Percentiles rank a stretch among this genome's conserved stretches.
These are phyloP conservation scores for Blastobotrys capitulatus DNA, from an alignment of 1,139 yeast species.

Conservation along the genomic window DNA sequence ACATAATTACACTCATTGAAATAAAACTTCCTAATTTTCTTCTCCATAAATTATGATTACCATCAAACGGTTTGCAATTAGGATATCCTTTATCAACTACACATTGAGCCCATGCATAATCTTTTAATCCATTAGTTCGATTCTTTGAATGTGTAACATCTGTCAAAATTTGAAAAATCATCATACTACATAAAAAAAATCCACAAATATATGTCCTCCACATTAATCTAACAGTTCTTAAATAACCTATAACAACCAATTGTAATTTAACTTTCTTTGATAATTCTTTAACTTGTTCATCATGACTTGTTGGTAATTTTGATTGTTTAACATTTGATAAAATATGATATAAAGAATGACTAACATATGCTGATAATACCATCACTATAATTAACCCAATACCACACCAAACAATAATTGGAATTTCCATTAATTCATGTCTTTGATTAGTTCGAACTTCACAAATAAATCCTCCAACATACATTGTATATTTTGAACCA, in stretches of 20 bases:
- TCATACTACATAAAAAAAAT: constrained; percentile 13
- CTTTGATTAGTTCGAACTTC: not conserved
- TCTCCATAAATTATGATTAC: not conserved
- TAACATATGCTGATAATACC: constrained; percentile 13
- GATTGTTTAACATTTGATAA: constrained; percentile 7
- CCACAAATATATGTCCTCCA: constrained; percentile 20
- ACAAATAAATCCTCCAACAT: constrained; percentile 10
- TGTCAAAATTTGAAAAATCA: constrained; percentile 10
- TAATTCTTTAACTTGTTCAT: not conserved
- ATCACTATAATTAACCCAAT: constrained; percentile 12
- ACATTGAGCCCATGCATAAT: constrained; percentile 5
- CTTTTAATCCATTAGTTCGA: constrained; percentile 1
- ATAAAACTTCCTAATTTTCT: not conserved
- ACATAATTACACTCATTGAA: not conserved
- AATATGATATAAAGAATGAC: constrained; percentile 8
- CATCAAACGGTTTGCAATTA: not conserved
- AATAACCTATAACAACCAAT: constrained; percentile 8
- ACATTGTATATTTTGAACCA: constrained; percentile 8
- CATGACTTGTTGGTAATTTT: not conserved
- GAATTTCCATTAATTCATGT: constrained; percentile 6
- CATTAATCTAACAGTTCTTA: constrained; percentile 15
- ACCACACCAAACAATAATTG: constrained; percentile 10
- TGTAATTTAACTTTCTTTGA: not conserved
- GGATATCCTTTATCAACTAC: constrained; percentile 1
- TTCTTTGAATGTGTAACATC: not conserved